A percentile compares a stretch with the other conserved stretches of the same genome.
Evolutionary conservation across 352 stramenopile genomes (phyloP).

Genomic region (Blastocystis sp.): DNA sequence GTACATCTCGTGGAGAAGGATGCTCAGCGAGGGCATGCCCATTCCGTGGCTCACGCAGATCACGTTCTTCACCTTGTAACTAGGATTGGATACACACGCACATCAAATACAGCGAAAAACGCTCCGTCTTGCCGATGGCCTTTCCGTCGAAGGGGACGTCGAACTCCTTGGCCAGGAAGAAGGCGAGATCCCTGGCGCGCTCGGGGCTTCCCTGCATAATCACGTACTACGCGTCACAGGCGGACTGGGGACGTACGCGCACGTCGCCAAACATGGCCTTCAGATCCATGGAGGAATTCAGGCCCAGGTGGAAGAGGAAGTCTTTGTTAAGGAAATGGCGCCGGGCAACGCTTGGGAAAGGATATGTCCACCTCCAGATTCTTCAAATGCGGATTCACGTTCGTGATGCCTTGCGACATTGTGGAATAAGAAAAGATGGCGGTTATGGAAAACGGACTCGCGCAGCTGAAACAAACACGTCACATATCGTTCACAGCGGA

Average conservation of each 20-base stretch:
- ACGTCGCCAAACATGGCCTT: conserved; percentile 43
- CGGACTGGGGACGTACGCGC: background rate
- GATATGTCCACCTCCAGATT: conserved; percentile 40
- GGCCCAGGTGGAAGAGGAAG: conserved; percentile 44
- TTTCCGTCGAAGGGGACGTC: conserved; percentile 47
- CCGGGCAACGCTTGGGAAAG: background rate
- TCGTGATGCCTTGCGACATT: background rate
- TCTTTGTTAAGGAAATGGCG: background rate
- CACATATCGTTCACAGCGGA: background rate
- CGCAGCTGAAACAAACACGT: conserved; percentile 3
- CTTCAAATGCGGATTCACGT: conserved; percentile 59
- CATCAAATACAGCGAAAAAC: conserved; percentile 38
- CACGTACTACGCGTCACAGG: conserved; percentile 20
- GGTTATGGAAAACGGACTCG: background rate
- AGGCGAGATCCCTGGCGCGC: conserved; percentile 9
- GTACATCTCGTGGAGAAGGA: conserved; percentile 58
- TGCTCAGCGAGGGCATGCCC: conserved; percentile 46
- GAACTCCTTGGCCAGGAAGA: conserved; percentile 5
- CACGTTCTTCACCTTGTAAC: conserved; percentile 18
- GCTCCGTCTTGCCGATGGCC: conserved; percentile 60
- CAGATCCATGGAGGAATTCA: conserved; percentile 62
- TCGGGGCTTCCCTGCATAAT: conserved; percentile 61
- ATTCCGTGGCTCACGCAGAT: conserved; percentile 60
- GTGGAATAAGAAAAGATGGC: background rate
- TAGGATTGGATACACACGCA: conserved; percentile 12